Percentiles rank a stretch among this genome's conserved stretches.
phyloP scores from a whole-genome alignment of 2,329 filamentous ascomycete genomes.

The Diaporthe sp. region DNA sequence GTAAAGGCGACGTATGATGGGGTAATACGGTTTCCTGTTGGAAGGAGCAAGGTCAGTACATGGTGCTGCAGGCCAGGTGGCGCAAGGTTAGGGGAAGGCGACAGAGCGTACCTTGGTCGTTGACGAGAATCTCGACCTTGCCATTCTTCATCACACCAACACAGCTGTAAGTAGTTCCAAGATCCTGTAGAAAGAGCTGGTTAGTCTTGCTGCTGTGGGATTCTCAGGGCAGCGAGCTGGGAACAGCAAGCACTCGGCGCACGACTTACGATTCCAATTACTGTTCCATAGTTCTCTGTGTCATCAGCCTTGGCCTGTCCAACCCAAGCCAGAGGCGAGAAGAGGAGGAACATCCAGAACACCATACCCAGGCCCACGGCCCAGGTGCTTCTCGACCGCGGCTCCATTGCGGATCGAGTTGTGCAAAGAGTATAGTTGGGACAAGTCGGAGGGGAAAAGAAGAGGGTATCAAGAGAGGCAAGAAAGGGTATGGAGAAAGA shows the following conservation, averaged over 20 bases:
- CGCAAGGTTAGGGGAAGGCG: not conserved
- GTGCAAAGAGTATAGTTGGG: slow-evolving; percentile 36
- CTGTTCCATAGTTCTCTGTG: slow-evolving; percentile 84
- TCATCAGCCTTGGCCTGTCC: slow-evolving; percentile 82
- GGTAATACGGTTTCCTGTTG: slow-evolving; percentile 87
- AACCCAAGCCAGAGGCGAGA: slow-evolving; percentile 89
- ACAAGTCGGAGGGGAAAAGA: slow-evolving; percentile 47
- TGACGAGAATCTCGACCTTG: slow-evolving; percentile 95
- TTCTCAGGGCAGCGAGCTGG: not conserved
- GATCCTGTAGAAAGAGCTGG: slow-evolving; percentile 64
- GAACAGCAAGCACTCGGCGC: not conserved
- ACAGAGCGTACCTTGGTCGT: slow-evolving; percentile 76
- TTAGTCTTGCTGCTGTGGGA: slow-evolving; percentile 43
- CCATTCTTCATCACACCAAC: slow-evolving; percentile 97
- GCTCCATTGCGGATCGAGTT: slow-evolving; percentile 43
- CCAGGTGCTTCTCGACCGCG: slow-evolving; percentile 44
- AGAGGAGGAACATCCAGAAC: slow-evolving; percentile 91
- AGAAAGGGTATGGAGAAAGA: slow-evolving; percentile 43
- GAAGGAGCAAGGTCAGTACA: not conserved
- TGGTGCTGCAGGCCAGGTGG: not conserved
- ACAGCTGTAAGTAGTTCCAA: slow-evolving; percentile 91
- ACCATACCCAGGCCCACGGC: slow-evolving; percentile 81
- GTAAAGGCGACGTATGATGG: slow-evolving; percentile 97
- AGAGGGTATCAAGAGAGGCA: slow-evolving; percentile 48
- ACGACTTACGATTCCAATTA: slow-evolving; percentile 86